These are phyloP conservation scores for Talaromyces rugulosus DNA, from an alignment of 2,329 filamentous ascomycete genomes.

Conservation along the genomic window DNA sequence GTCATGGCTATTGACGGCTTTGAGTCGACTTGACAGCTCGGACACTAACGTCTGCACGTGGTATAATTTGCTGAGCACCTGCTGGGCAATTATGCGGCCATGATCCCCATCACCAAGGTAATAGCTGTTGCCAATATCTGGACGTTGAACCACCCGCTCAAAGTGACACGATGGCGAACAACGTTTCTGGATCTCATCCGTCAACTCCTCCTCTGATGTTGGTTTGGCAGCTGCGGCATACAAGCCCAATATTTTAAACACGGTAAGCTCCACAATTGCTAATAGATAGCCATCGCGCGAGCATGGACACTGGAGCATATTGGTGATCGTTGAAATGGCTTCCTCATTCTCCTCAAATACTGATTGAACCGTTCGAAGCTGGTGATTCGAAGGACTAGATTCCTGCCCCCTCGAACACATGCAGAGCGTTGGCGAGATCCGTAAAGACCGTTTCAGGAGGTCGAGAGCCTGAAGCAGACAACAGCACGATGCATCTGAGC, in stretches of 20 bases:
- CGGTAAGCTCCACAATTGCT: constrained; percentile 27
- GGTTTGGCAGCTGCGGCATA: constrained; percentile 24
- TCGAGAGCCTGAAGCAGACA: background rate
- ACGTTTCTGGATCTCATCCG: background rate
- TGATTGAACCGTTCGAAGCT: background rate
- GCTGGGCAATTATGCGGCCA: constrained; percentile 26
- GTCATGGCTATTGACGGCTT: background rate
- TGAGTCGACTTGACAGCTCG: constrained; percentile 18
- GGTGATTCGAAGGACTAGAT: background rate
- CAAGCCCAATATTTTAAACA: constrained; percentile 31
- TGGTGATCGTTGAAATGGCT: constrained; percentile 25
- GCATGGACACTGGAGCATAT: constrained; percentile 32
- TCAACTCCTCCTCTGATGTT: background rate
- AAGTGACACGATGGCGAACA: background rate
- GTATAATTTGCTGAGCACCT: constrained; percentile 34
- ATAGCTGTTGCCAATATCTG: constrained; percentile 9
- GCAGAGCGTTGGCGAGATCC: background rate
- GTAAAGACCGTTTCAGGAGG: background rate
- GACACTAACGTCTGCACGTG: constrained; percentile 30
- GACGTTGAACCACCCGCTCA: background rate
- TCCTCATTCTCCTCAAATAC: constrained; percentile 17
- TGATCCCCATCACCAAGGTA: constrained; percentile 18
- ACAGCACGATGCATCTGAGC: background rate
- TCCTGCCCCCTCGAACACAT: background rate
- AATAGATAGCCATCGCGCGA: constrained; percentile 30